Conservation (phyloP, 2,329 filamentous ascomycete genomes). For the Coleophoma crateriformis region DNA sequence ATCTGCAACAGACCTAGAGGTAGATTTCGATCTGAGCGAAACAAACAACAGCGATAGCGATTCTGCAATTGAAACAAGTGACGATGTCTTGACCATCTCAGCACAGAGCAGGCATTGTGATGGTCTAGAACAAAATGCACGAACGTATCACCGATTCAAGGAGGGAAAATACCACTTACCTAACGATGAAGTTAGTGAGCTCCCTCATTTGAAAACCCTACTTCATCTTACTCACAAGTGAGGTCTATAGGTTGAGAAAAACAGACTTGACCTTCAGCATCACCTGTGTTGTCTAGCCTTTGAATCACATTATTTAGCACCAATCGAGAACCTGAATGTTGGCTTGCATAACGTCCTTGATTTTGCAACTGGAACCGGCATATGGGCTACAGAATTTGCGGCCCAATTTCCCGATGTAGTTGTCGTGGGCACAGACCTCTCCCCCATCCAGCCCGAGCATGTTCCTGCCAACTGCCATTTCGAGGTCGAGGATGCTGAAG, state of each 20-base stretch:
- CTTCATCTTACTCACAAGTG: background rate
- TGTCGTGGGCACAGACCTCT: constrained; percentile 53
- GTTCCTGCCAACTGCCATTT: constrained; percentile 70
- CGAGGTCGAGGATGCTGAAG: constrained; percentile 37
- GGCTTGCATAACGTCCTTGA: constrained; percentile 26
- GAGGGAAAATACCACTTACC: constrained; percentile 41
- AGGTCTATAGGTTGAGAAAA: background rate
- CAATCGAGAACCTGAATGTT: background rate
- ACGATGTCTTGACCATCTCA: background rate
- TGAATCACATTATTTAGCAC: constrained; percentile 1
- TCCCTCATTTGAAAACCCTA: background rate
- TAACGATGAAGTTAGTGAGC: constrained; percentile 32
- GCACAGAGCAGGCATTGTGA: constrained; percentile 3
- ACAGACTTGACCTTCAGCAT: constrained; percentile 3
- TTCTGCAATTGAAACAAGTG: background rate
- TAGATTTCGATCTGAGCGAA: background rate
- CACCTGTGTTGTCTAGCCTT: background rate
- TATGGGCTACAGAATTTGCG: constrained; percentile 28
- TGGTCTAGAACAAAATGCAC: constrained; percentile 2
- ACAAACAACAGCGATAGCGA: background rate
- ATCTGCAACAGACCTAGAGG: background rate
- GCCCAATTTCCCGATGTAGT: constrained; percentile 3
- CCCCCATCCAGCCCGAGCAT: constrained; percentile 55
- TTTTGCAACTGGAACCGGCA: constrained; percentile 32
- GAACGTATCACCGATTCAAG: constrained; percentile 7